Percentiles rank a stretch among this genome's conserved stretches.
Conservation (phyloP, 306 rosid genomes). For the Morella rubra region DNA sequence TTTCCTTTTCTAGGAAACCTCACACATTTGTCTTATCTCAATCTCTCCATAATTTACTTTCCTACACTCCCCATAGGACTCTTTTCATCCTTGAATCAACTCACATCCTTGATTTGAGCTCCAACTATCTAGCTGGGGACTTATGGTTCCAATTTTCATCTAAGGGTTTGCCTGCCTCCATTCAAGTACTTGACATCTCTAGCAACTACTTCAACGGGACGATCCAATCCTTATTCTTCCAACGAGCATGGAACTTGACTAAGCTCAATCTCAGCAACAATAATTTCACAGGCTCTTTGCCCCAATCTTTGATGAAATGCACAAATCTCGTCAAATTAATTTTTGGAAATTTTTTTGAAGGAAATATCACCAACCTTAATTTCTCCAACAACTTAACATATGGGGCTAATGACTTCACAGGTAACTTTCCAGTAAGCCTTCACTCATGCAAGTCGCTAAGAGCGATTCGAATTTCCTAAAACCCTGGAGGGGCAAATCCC, state of each 20-base stretch:
- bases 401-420: neutral
- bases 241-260: neutral
- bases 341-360: neutral
- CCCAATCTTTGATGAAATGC: conserved; percentile 15
- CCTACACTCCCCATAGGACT: neutral
- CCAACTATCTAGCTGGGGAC: conserved; percentile 12
- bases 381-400: conserved; percentile 1
- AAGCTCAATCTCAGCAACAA: conserved; percentile 1
- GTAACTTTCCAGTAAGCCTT: conserved; percentile 2
- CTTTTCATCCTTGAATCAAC: conserved; percentile 10
- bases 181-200: conserved; percentile 8
- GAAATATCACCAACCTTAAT: conserved; percentile 3
- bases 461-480: neutral
- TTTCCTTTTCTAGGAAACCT: neutral
- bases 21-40: neutral
- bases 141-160: neutral
- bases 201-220: conserved; percentile 5
- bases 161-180: neutral
- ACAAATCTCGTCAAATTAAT: neutral
- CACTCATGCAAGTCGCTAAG: conserved; percentile 7
- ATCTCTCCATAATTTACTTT: conserved; percentile 1
- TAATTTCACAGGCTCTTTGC: neutral
- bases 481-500: neutral
- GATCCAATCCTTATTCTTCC: neutral
- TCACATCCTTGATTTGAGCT: conserved; percentile 22